Percentiles rank a stretch among this genome's conserved stretches.
phyloP scores from a whole-genome alignment of 2,329 filamentous ascomycete species.

The Lasiodiplodia sp. region DNA sequence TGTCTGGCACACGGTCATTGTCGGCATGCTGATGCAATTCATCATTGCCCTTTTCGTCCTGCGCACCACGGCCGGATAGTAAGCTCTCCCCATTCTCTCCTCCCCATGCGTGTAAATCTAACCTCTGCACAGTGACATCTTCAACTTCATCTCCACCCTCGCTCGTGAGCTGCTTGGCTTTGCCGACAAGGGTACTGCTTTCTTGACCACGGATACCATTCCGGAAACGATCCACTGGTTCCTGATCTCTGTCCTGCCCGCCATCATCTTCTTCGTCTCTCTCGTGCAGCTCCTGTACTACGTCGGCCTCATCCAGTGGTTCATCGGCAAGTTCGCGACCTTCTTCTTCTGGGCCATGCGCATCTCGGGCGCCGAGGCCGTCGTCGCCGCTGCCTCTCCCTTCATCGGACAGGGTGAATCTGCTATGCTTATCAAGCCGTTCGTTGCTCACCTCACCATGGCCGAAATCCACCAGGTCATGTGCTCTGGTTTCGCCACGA shows the following conservation, averaged over 20 bases:
- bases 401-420: constrained; percentile 96
- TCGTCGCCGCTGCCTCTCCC: constrained; percentile 89
- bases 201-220: constrained; percentile 65
- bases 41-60: constrained; percentile 88
- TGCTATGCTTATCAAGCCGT: constrained; percentile 89
- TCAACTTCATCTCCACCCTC: constrained; percentile 82
- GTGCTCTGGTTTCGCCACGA: constrained; percentile 91
- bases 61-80: constrained; percentile 75
- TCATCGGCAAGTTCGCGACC: constrained; percentile 82
- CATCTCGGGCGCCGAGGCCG: constrained; percentile 90
- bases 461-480: constrained; percentile 93
- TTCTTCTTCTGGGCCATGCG: constrained; percentile 92
- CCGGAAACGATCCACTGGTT: constrained; percentile 65
- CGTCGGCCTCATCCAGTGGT: constrained; percentile 84
- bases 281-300: constrained; percentile 89
- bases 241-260: constrained; percentile 79
- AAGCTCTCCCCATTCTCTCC: background rate
- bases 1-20: constrained; percentile 68
- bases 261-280: constrained; percentile 95
- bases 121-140: constrained; percentile 70
- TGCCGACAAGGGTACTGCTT: constrained; percentile 74
- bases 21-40: constrained; percentile 88
- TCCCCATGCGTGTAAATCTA: background rate
- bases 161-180: constrained; percentile 79
- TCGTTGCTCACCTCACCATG: constrained; percentile 82